phyloP scores from a whole-genome alignment of 1,139 yeast species.

The Blastobotrys indianensis region DNA sequence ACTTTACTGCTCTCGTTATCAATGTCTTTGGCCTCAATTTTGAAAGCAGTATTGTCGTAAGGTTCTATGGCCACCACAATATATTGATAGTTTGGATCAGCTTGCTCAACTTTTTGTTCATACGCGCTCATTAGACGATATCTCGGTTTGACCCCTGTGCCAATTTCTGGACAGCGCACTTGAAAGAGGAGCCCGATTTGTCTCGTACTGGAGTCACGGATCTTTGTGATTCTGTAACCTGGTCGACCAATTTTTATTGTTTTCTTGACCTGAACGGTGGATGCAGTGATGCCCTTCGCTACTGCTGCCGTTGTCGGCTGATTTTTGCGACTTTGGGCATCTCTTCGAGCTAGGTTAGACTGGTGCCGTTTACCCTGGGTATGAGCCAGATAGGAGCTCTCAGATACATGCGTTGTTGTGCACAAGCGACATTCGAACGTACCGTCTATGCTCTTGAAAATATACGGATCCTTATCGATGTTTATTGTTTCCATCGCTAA shows the following conservation, averaged over 20 bases:
- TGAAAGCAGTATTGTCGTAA: conserved; percentile 67
- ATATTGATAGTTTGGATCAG: conserved; percentile 50
- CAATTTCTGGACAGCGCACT: conserved; percentile 49
- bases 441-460: conserved; percentile 68
- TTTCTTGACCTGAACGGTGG: conserved; percentile 38
- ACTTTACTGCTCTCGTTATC: conserved; percentile 45
- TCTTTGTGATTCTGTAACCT: conserved; percentile 56
- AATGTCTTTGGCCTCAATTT: conserved; percentile 56
- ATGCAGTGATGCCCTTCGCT: conserved; percentile 34
- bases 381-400: conserved; percentile 73
- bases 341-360: conserved; percentile 56
- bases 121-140: conserved; percentile 70
- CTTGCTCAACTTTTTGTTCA: conserved; percentile 51
- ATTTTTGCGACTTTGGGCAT: conserved; percentile 30
- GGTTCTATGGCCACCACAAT: conserved; percentile 79
- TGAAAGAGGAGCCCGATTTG: conserved; percentile 59
- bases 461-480: conserved; percentile 68
- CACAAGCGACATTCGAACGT: conserved; percentile 71
- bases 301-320: conserved; percentile 28
- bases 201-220: conserved; percentile 53
- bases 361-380: conserved; percentile 76
- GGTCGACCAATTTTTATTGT: conserved; percentile 70
- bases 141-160: conserved; percentile 46
- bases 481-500: conserved; percentile 59
- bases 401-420: conserved; percentile 65